Base-by-base conservation (phyloP, 495 filamentous ascomycete genomes). In the Xylaria intraflava region DNA sequence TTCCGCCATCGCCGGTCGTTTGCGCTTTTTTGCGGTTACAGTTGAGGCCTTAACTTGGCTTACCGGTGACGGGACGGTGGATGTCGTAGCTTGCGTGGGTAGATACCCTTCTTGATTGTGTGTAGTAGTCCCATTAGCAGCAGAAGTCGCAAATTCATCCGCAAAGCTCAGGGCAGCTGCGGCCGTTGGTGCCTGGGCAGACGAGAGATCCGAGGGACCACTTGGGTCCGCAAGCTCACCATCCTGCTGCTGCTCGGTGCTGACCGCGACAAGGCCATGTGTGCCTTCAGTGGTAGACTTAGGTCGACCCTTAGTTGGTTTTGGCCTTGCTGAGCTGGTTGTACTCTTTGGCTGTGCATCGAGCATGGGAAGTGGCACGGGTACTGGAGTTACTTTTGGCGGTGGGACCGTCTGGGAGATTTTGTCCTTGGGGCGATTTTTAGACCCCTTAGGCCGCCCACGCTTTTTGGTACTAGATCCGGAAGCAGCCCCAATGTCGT, bases 381-480 rank as follows among this genome's bases (percentile, higher is more conserved):
- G 65, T 12, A 68, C 59, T 1, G 65, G 65, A 12, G 65, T 68
- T 38, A 68, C 63, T 47, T 65, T 68, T 24, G 62, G 60, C 19
- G 62, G 62, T 29, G 51, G 26, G 27, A 30, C 27, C 52, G 36
- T 41, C 57, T 48, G 39, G 54, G 40, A 8, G 19, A 46, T 16
- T 26, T 41, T 44, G 4, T 68, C 62, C 51, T 75, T 78, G 12
- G 75, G 75, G 0, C 71, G 65, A 43, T 77, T 78, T 53, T 73
- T 77, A 0, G 75, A 78, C 7, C 75, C 75, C 31, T 75, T 78
- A 0, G 75, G 75, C 60, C 44, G 65, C 31, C 57, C 63, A 58
- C 22, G 69, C 31, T 44, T 62, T 61, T 65, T 66, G 12, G 54
- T 23, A 45, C 43, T 62, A 6, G 65, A 66, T 8, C 56, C 57